These are phyloP conservation scores for Emergomyces orientalis DNA, from an alignment of 2,329 filamentous ascomycete species.

Conservation along the genomic window DNA sequence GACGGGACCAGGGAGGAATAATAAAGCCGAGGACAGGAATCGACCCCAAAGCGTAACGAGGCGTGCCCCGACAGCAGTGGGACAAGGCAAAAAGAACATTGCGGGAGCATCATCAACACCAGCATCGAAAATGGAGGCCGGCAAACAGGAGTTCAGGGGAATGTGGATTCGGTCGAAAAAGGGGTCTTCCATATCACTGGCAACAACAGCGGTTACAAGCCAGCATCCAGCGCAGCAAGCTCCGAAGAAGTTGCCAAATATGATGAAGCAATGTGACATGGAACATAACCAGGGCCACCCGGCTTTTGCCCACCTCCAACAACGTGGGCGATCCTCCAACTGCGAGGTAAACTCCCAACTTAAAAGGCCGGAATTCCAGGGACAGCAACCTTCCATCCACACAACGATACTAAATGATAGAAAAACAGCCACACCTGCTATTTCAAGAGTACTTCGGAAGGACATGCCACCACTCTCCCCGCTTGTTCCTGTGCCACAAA, in stretches of 20 bases:
- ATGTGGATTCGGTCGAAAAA: slow-evolving; percentile 8
- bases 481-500: slow-evolving; percentile 4
- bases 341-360: neutral
- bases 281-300: slow-evolving; percentile 7
- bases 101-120: neutral
- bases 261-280: slow-evolving; percentile 4
- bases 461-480: slow-evolving; percentile 4
- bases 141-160: neutral
- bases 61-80: neutral
- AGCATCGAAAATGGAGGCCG: neutral
- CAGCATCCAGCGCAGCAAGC: neutral
- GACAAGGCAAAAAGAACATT: neutral
- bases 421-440: neutral
- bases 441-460: neutral
- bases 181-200: slow-evolving; percentile 6
- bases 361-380: neutral
- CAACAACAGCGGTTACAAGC: slow-evolving; percentile 3
- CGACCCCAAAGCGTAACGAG: neutral
- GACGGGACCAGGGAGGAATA: neutral
- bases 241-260: slow-evolving; percentile 4
- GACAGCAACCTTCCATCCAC: neutral
- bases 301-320: slow-evolving; percentile 5
- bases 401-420: neutral
- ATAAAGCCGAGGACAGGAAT: neutral
- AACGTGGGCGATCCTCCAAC: neutral